These are phyloP conservation scores for Ascoidea rubescens DNA, from an alignment of 805 yeast genomes.

Conservation along the genomic window DNA sequence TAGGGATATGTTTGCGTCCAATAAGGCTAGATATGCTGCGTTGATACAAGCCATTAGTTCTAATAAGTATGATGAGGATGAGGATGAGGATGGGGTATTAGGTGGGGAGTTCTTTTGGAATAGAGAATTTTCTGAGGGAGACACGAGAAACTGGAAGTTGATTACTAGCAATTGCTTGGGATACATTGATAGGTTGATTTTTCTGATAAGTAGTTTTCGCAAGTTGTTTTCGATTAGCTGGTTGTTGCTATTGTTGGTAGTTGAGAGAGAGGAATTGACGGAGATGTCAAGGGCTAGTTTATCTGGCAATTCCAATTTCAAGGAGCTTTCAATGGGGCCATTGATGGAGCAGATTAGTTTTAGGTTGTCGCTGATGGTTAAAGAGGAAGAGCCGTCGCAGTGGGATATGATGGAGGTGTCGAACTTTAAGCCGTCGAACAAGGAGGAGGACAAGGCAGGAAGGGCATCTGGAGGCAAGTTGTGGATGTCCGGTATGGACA, in stretches of 20 bases:
- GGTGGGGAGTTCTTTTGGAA: constrained; percentile 15
- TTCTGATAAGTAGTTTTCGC: constrained; percentile 37
- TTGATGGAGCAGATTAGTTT: constrained; percentile 64
- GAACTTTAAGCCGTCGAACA: too few species aligned
- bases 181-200: constrained; percentile 46
- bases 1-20: constrained; percentile 70
- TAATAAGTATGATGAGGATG: constrained; percentile 18
- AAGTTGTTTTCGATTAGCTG: constrained; percentile 61
- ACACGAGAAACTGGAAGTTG: constrained; percentile 47
- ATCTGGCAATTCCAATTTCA: constrained; percentile 70
- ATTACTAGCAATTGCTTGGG: constrained; percentile 73
- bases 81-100: constrained; percentile 9
- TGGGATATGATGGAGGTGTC: too few species aligned
- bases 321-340: constrained; percentile 79
- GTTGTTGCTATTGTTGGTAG: constrained; percentile 66
- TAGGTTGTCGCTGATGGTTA: too few species aligned
- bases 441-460: too few species aligned
- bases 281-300: constrained; percentile 64
- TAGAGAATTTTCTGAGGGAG: constrained; percentile 25
- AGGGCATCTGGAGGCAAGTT: too few species aligned
- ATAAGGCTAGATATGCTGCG: constrained; percentile 56
- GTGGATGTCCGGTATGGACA: too few species aligned
- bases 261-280: constrained; percentile 57
- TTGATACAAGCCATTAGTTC: constrained; percentile 64
- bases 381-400: too few species aligned